A percentile compares a stretch with the other conserved stretches of the same genome.
Conservation (phyloP, 1,139 yeast species). For the Candida sanyaensis region DNA sequence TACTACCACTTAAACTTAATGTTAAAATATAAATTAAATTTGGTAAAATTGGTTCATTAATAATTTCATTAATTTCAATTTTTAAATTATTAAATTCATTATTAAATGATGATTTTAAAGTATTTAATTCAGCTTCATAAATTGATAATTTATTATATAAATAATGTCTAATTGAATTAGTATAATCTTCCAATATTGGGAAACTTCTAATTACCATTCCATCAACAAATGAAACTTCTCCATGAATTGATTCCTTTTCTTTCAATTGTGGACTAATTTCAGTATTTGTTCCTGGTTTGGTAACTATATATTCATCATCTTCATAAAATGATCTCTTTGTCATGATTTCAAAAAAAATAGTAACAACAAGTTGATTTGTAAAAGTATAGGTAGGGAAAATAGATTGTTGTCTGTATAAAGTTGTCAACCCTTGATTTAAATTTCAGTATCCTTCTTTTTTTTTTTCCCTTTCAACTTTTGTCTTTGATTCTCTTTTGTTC, state of each 20-base stretch:
- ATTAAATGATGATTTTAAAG: slow-evolving; percentile 44
- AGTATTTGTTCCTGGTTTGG: slow-evolving; percentile 50
- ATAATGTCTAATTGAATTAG: slow-evolving; percentile 38
- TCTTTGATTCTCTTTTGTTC: slow-evolving; percentile 13
- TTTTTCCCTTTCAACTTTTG: slow-evolving; percentile 20
- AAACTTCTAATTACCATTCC: slow-evolving; percentile 57
- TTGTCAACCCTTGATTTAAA: too few species aligned
- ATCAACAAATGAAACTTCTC: slow-evolving; percentile 42
- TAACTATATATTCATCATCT: slow-evolving; percentile 48
- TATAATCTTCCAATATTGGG: slow-evolving; percentile 45
- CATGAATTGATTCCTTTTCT: slow-evolving; percentile 41
- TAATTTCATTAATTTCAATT: slow-evolving; percentile 23
- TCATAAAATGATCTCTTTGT: slow-evolving; percentile 48
- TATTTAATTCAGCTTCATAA: slow-evolving; percentile 43
- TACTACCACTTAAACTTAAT: slow-evolving; percentile 56
- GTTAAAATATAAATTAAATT: slow-evolving; percentile 55
- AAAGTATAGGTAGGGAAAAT: too few species aligned
- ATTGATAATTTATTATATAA: slow-evolving; percentile 39
- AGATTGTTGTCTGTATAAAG: too few species aligned
- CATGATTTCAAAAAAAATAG: slow-evolving; percentile 11
- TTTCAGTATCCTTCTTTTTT: neutral
- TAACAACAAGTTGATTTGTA: too few species aligned
- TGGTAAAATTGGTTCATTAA: slow-evolving; percentile 55
- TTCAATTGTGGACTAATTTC: slow-evolving; percentile 37
- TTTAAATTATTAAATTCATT: slow-evolving; percentile 39